Evolutionary conservation across 75 land plant species (phyloP), one percentile per base, ranked within the genome.

Genomic region (Picea glauca): DNA sequence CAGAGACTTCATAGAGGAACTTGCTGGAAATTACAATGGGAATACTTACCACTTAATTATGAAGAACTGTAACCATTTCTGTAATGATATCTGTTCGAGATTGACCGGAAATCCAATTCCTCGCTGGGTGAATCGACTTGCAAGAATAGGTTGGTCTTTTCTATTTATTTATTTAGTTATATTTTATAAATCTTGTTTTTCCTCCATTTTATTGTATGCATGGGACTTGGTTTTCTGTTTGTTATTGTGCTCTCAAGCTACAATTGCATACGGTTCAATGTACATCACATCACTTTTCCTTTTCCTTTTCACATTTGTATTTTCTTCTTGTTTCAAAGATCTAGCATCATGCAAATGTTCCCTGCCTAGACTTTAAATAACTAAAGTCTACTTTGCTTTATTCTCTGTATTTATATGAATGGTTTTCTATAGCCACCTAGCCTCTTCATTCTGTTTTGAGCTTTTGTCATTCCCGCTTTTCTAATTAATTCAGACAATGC

Each of bases 1-100:
- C 38, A 38, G 85, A 18, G 50, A 78, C 57, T 77, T 88, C 26
- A 82, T 88, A 73, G 87, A 85, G 76, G 15, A 61, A n/a, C 70
- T 85, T 43, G 78, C 84, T 7, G 72, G 21, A 40, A 61, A 73
- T 13, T 88, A 85, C 78, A 80, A 77, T 30, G 89, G 89, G 38
- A 77, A 82, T 60, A 64, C 87, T 11, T 88, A 88, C 79, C 59
- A 88, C 60, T 78, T 88, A 60, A 77, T 88, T 31, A 21, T 76
- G 40, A 84, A 84, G 67, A 88, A 88, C 78, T 88, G 89, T 82
- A 88, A 85, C 80, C 89, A 88, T 67, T 88, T 88, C 81, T 81
- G 84, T 68, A 75, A 85, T 78, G 89, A 85, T 40, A 82, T 78
- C 38, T 81, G 89, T 74, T 54, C 80, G 77, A 72, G 74, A 46